Base-by-base conservation (phyloP, 345 rosid species). In the Pistacia vera region DNA sequence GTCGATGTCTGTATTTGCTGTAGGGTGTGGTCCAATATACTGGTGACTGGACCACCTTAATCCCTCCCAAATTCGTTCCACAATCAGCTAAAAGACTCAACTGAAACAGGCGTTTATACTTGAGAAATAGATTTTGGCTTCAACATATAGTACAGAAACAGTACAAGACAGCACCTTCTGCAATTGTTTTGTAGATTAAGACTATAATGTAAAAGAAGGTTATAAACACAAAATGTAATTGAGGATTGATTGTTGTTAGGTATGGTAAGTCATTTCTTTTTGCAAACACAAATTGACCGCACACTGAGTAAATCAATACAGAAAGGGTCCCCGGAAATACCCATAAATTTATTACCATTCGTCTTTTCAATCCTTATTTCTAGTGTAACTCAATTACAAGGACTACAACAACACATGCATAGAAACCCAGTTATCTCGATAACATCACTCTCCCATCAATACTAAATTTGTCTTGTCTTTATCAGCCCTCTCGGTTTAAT, bases 21-120 rank as follows among this genome's bases (percentile, higher is more conserved):
- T 79, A 52, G 67, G 67, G n/a, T 14, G 81, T 66, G 81, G 76
- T 78, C 82, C 78, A 70, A 49, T 60, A 41, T 11, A 9, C 30
- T 0, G 44, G 61, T 10, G 54, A 60, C 36, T 36, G 85, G 87
- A 77, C 81, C 83, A 71, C 78, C 60, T 36, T 63, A 56, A 30
- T 55, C 30, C 28, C 63, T 25, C 48, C 58, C 59, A 10, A 55
- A 35, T 63, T 12, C 44, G n/a, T 49, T 17, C 75, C 14, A 30
- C 28, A 76, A 68, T 57, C 22, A 51, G 35, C 20, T 25, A 13
- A 22, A 8, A 35, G 14, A 33, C 36, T 49, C 1, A 3, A 66
- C 5, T 0, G 30, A 4, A 36, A 11, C 35, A 33, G 13, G 44
- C 3, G 48, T 33, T 28, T 46, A 46, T 8, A 14, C 4, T 8